A percentile compares a stretch with the other conserved stretches of the same genome.
Conservation (phyloP, 768 basidiomycete genomes). For the Russula griseocarnosa region DNA sequence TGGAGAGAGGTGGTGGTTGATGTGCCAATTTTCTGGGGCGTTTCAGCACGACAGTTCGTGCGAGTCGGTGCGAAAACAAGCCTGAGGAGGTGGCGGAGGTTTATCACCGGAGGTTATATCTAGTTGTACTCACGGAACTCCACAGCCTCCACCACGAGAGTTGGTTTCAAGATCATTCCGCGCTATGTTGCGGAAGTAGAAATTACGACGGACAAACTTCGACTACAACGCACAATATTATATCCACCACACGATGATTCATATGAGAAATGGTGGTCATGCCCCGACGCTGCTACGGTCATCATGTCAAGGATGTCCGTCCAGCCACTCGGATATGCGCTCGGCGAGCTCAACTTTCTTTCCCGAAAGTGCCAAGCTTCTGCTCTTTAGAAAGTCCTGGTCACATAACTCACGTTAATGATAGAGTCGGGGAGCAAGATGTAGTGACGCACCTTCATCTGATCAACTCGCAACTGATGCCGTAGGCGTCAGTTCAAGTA, state of each 20-base stretch:
- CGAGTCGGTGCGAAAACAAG: not conserved
- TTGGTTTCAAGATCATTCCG: not conserved
- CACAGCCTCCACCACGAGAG: not conserved
- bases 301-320: conserved; percentile 33
- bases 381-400: conserved; percentile 71
- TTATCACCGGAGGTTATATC: not conserved
- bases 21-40: conserved; percentile 1
- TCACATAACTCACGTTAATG: conserved; percentile 21
- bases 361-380: conserved; percentile 56
- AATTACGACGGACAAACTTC: not conserved
- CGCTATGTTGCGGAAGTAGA: not conserved
- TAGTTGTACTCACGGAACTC: not conserved
- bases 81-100: not conserved
- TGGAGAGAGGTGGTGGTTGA: not conserved
- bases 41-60: not conserved
- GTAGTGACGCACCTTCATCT: conserved; percentile 59
- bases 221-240: not conserved
- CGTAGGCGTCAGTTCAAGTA: conserved; percentile 8
- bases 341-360: conserved; percentile 71
- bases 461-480: conserved; percentile 66
- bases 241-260: not conserved
- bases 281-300: not conserved
- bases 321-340: conserved; percentile 61
- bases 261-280: not conserved
- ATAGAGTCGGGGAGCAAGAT: conserved; percentile 1